Base-by-base conservation (phyloP, 768 basidiomycete species). In the Leccinum longicurvipes region DNA sequence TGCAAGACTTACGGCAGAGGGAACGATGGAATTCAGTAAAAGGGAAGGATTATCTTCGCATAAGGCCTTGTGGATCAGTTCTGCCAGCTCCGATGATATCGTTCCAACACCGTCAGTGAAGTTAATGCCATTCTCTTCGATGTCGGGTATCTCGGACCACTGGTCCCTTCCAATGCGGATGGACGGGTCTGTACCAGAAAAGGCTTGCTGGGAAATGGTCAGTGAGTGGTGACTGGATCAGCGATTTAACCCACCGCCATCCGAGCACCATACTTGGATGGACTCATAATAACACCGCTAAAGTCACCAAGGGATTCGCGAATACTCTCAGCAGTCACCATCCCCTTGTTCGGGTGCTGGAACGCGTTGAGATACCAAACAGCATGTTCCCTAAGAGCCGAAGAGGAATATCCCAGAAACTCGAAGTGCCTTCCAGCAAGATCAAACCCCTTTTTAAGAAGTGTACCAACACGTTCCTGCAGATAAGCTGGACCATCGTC, bases 41-140 rank as follows among this genome's bases (percentile, higher is more conserved):
- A 68, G 70, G 28, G 72, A 60, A 24, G 69, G 72, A 44, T 77
- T 76, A n/a, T 67, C 75, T 14, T 69, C 66, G 52, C 84, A 83
- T 15, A 85, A 67, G 4, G 73, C 75, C 12, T 64, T 57, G 84
- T 86, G 91, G 29, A 93, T 87, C 61, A 65, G 71, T 39, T 83
- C 67, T 0, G 76, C 82, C 4, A 93, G 73, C 23, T 74, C 72
- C 19, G 72, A 70, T 1, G 89, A 87, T 48, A 93, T 89, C 0
- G 89, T 90, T 2, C 91, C 91, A 11, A 87, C 82, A 27, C 91
- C 91, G 54, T 93, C 91, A 0, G 91, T 92, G 65, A 84, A 85
- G 23, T 77, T 57, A 77, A 77, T 24, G 57, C 68, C 62, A 23
- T 74, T 69, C 12, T 66, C 60, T 15, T 76, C 76, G 11, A 91